These are phyloP conservation scores for Fusarium brevicatenulatum DNA, from an alignment of 2,329 filamentous ascomycete genomes.

Conservation along the genomic window DNA sequence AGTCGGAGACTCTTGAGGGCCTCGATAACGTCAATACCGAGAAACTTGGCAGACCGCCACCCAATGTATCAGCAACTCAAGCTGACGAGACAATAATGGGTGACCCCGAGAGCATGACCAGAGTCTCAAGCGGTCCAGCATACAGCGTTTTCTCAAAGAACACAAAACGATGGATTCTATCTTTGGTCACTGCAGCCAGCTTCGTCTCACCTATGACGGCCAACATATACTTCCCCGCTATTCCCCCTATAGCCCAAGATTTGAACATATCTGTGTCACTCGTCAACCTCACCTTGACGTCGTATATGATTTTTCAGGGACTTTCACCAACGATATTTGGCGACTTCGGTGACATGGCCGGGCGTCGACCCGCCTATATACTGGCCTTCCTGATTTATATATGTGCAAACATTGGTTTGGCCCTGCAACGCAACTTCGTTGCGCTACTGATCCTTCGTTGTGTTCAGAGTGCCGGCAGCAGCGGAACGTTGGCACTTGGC, in stretches of 20 bases:
- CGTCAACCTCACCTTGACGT: constrained; percentile 64
- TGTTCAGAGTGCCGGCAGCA: constrained; percentile 72
- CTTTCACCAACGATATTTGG: constrained; percentile 70
- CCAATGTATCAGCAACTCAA: background rate
- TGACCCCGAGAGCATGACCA: constrained; percentile 35
- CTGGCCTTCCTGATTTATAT: constrained; percentile 67
- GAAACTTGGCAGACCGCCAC: constrained; percentile 9
- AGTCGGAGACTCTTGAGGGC: constrained; percentile 5
- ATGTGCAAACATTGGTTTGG: constrained; percentile 68
- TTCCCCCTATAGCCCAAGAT: constrained; percentile 53
- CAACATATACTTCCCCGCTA: constrained; percentile 64
- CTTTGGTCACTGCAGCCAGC: constrained; percentile 63
- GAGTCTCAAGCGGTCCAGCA: constrained; percentile 36
- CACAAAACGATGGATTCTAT: constrained; percentile 63
- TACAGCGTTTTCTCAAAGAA: constrained; percentile 46
- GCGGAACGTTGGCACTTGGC: constrained; percentile 75
- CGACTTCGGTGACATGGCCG: constrained; percentile 69
- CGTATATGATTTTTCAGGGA: constrained; percentile 72
- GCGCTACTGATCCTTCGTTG: constrained; percentile 70
- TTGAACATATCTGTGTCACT: constrained; percentile 52
- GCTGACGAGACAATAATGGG: constrained; percentile 21
- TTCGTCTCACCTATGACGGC: constrained; percentile 68
- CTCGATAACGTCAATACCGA: constrained; percentile 1
- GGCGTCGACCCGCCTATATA: constrained; percentile 70
- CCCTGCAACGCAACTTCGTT: constrained; percentile 65